Evolutionary conservation across 164 flowering plant genomes (phyloP).

Genomic region (Annona cherimola): DNA sequence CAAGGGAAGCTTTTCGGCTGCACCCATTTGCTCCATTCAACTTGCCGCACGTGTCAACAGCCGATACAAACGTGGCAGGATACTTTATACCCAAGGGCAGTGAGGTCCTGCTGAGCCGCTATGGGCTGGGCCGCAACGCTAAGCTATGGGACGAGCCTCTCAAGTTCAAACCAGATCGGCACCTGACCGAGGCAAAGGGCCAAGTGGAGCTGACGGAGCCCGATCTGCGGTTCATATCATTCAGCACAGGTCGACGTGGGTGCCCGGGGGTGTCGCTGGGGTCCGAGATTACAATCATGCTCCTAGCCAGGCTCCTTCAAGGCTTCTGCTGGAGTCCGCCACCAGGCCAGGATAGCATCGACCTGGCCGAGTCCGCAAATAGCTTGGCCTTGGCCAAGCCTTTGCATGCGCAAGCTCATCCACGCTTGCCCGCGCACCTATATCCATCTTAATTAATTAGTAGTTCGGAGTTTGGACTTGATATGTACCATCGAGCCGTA

Average conservation of each 20-base stretch:
- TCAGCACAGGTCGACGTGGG: constrained; percentile 42
- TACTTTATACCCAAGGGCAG: no score
- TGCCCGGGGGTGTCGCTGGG: constrained; percentile 30
- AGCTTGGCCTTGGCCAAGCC: constrained; percentile 2
- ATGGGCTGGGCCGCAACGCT: no score
- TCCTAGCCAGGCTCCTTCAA: constrained; percentile 6
- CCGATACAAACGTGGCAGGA: no score
- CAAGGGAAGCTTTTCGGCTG: constrained; percentile 19
- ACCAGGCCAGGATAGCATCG: not conserved
- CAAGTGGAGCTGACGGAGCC: constrained; percentile 23
- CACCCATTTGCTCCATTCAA: constrained; percentile 22
- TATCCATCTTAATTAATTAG: no score
- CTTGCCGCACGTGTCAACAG: no score
- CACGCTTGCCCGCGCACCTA: no score
- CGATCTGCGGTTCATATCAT: constrained; percentile 31
- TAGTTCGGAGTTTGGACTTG: no score
- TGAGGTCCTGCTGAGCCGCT: no score
- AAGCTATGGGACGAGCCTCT: no score
- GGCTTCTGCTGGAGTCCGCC: constrained; percentile 17
- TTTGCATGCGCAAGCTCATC: not conserved
- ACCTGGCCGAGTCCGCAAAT: constrained; percentile 7
- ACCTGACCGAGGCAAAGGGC: constrained; percentile 13
- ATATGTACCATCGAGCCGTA: no score
- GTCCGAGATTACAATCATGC: constrained; percentile 14
- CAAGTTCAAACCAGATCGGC: constrained; percentile 51